Evolutionary conservation across 805 yeast species (phyloP).

Genomic region (Candida sphagnicola): DNA sequence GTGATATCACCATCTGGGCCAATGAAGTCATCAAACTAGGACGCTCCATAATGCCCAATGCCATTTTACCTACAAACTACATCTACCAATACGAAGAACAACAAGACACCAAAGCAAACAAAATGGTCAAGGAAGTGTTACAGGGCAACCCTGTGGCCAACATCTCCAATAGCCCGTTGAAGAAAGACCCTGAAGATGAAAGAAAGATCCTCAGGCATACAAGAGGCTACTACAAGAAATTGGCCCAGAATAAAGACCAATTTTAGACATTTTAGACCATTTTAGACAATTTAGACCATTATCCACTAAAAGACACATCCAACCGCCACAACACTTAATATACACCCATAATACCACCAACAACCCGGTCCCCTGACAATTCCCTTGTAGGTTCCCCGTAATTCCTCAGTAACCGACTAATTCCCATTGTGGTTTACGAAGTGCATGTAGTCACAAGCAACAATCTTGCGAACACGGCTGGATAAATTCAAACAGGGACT

Average conservation of each 20-base stretch:
- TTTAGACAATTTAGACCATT: no score
- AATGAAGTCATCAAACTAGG: conserved; percentile 61
- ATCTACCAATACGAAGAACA: conserved; percentile 24
- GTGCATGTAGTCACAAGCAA: no score
- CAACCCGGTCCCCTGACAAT: no score
- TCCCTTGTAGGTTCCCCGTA: no score
- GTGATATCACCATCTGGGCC: conserved; percentile 57
- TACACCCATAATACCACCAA: no score
- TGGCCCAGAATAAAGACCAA: conserved; percentile 6
- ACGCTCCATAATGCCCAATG: conserved; percentile 57
- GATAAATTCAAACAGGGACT: no score
- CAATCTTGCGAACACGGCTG: no score
- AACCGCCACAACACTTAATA: no score
- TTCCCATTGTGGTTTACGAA: no score
- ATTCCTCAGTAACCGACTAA: no score
- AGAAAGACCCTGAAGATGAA: conserved; percentile 26
- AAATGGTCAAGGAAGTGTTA: conserved; percentile 30
- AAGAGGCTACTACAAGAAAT: conserved; percentile 32
- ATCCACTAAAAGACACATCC: no score
- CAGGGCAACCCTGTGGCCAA: conserved; percentile 9
- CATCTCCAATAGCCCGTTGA: conserved; percentile 15
- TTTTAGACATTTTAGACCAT: no score
- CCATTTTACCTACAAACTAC: conserved; percentile 35
- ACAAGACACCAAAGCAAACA: conserved; percentile 14
- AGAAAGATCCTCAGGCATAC: conserved; percentile 32